A percentile compares a stretch with the other conserved stretches of the same genome.
Conservation (phyloP, 805 yeast species). For the Candida caryicola region DNA sequence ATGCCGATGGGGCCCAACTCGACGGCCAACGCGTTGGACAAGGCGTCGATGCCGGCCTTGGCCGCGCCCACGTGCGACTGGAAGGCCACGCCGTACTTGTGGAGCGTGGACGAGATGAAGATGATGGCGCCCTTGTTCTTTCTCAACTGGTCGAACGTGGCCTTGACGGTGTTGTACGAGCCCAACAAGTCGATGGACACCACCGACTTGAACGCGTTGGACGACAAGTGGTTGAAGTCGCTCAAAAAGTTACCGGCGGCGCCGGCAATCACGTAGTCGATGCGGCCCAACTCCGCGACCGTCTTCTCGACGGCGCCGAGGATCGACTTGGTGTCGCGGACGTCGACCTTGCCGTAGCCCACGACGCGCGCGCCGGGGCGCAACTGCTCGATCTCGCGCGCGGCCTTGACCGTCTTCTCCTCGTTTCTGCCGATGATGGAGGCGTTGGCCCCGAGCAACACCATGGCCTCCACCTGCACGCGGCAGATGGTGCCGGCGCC, state of each 20-base stretch:
- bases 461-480: constrained; percentile 83
- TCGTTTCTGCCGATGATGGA: constrained; percentile 78
- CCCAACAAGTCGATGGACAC: constrained; percentile 85
- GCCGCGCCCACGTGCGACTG: constrained; percentile 94
- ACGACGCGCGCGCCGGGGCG: constrained; percentile 64
- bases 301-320: constrained; percentile 62
- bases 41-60: constrained; percentile 91
- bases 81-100: constrained; percentile 83
- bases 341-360: constrained; percentile 74
- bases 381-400: constrained; percentile 57
- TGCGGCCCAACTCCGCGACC: constrained; percentile 65
- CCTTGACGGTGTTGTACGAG: constrained; percentile 86
- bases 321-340: constrained; percentile 63
- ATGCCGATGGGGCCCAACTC: constrained; percentile 91
- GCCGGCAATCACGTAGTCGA: constrained; percentile 88
- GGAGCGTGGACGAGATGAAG: constrained; percentile 86
- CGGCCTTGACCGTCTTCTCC: constrained; percentile 64
- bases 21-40: constrained; percentile 79
- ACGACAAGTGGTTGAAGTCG: constrained; percentile 71
- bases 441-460: constrained; percentile 81
- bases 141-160: constrained; percentile 62
- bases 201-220: constrained; percentile 88
- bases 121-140: constrained; percentile 67
- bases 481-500: constrained; percentile 97
- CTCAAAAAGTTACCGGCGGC: constrained; percentile 93